Evolutionary conservation across 257 asterid species (phyloP).

Genomic region (Datura wrightii): DNA sequence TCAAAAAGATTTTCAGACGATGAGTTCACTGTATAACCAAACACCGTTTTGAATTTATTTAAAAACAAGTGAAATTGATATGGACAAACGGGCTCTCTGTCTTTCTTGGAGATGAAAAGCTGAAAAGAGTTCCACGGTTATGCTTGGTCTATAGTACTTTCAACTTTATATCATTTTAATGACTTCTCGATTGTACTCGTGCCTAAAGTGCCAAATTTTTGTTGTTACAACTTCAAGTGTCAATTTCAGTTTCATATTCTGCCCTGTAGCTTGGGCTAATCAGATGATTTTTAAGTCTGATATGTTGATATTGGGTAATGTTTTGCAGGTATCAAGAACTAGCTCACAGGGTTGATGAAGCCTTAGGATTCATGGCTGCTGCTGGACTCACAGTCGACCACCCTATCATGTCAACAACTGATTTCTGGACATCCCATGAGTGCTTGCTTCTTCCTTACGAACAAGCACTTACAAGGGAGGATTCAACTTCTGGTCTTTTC

Average conservation of each 20-base stretch:
- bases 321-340: conserved; percentile 71
- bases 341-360: conserved; percentile 91
- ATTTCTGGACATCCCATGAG: conserved; percentile 89
- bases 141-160: neutral
- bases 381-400: conserved; percentile 82
- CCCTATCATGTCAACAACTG: conserved; percentile 80
- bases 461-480: conserved; percentile 77
- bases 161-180: neutral
- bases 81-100: neutral
- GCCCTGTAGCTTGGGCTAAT: neutral
- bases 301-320: conserved; percentile 32
- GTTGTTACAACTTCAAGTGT: neutral
- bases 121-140: neutral
- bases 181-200: neutral
- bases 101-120: neutral
- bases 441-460: conserved; percentile 81
- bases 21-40: neutral
- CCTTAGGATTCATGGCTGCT: conserved; percentile 89
- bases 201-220: neutral
- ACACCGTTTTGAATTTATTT: neutral
- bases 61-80: neutral
- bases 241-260: neutral
- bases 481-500: conserved; percentile 77
- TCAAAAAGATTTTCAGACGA: neutral
- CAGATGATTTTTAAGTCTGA: neutral